Percentiles rank a stretch among this genome's conserved stretches.
These are phyloP conservation scores for Pichia sp. DNA, from an alignment of 1,139 yeast genomes.

Conservation along the genomic window DNA sequence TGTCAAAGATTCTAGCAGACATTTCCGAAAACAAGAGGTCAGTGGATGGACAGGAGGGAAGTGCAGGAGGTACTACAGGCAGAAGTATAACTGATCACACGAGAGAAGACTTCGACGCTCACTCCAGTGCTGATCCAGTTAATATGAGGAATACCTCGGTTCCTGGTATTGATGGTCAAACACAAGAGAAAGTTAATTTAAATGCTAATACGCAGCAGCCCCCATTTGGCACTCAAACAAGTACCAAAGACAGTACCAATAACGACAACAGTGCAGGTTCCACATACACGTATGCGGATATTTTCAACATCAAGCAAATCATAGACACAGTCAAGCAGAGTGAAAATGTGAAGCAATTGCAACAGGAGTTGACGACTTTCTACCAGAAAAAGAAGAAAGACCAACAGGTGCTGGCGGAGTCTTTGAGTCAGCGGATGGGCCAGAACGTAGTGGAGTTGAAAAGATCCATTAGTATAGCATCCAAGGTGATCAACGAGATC, in stretches of 20 bases:
- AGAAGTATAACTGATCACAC: not conserved
- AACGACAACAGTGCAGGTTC: not conserved
- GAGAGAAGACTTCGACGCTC: not conserved
- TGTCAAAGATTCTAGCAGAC: constrained; percentile 20
- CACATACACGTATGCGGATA: constrained; percentile 7
- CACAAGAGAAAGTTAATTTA: not conserved
- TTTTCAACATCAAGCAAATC: constrained; percentile 20
- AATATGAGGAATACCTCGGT: not conserved
- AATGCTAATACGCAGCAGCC: no score
- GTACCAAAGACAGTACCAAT: not conserved
- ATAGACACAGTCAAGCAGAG: constrained; percentile 28
- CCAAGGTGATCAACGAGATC: constrained; percentile 76
- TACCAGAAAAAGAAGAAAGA: constrained; percentile 30
- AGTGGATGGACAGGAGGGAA: constrained; percentile 25
- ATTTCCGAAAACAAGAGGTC: constrained; percentile 16
- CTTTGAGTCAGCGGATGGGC: constrained; percentile 54
- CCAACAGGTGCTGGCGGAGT: constrained; percentile 47
- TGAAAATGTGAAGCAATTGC: constrained; percentile 30
- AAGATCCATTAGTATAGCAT: constrained; percentile 62
- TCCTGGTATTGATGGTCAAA: not conserved
- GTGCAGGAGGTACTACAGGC: not conserved
- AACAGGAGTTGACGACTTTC: constrained; percentile 28
- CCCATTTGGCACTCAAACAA: not conserved
- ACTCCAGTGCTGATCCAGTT: not conserved
- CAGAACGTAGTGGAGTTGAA: constrained; percentile 59